Base-by-base conservation (phyloP, 345 rosid genomes). In the Aquilaria yunnanensis region DNA sequence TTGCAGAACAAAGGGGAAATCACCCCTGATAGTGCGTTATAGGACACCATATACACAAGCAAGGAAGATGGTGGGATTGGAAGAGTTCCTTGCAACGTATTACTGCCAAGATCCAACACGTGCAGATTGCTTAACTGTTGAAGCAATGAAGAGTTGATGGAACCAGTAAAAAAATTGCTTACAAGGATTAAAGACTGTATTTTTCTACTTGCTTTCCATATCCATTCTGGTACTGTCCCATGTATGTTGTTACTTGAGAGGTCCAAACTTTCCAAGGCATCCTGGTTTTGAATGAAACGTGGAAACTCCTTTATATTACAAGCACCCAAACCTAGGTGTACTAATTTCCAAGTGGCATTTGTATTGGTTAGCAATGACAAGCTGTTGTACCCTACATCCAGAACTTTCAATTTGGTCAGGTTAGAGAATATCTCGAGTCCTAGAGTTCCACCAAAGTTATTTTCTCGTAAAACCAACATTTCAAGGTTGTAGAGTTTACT, bases 1-100 rank as follows among this genome's bases (percentile, higher is more conserved):
- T 58, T 56, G 65, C 82, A 82, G 1, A 75, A 10, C 3, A 14
- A 45, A 41, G 54, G 32, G 0, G 74, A 52, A 9, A 77, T 53
- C 51, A 54, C 62, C 13, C 73, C 73, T 0, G 30, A 14, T 7
- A 73, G 37, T 0, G 13, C 31, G 3, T 75, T 75, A 11, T 71
- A 30, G 1, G 69, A 48, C 33, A 64, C 14, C 6, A 3, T 72
- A 51, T 64, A 55, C 12, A 23, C 7, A 2, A 0, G 0, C 29
- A 52, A 10, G 4, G 9, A 12, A 9, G 48, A 50, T 1, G 76
- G 62, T 7, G 62, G 74, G 59, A 57, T 23, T n/a, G n/a, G n/a
- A n/a, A n/a, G n/a, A n/a, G n/a, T n/a, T n/a, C n/a, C n/a, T n/a
- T n/a, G n/a, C n/a, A n/a, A n/a, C n/a, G n/a, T n/a, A n/a, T n/a